Base-by-base conservation (phyloP, 192 early-diverging fungal species). In the Jimgerdemannia lactiflua region DNA sequence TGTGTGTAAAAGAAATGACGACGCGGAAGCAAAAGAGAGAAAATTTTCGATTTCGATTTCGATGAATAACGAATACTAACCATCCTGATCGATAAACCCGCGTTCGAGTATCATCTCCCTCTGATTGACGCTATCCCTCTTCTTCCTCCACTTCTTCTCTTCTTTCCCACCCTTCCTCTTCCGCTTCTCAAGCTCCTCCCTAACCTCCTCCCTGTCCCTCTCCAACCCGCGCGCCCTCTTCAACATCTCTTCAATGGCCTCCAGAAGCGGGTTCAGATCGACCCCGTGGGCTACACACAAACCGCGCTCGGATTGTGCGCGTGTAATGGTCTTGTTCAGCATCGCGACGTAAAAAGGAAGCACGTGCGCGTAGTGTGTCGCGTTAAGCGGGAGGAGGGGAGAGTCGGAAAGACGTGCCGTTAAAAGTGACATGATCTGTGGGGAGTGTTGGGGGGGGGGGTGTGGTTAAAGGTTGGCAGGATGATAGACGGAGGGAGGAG, bases 61-160 rank as follows among this genome's bases (percentile, higher is more conserved):
- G 29, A 29, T 59, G 49, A 59, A 59, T 14, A 59, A 59, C 49
- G 49, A 59, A 10, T 59, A 59, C 49, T 59, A 59, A 29, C 49
- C 49, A 59, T 87, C 80, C 14, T 79, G 79, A 39, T 88, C 85
- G 63, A 89, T 80, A 70, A 92, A 88, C 42, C 83, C 79, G 29
- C 85, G 80, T 75, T 92, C 90, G 19, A 90, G 82, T 20, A 76
- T 42, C 9, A 72, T 79, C 3, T 78, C 65, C 8, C 84, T 79
- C 49, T 86, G 81, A 71, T 92, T 91, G 18, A 86, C 75, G 2
- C 71, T 71, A 3, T 67, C 70, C 44, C 85, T 79, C 41, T 77
- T 77, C 59, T 80, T 76, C 44, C 77, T 68, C 19, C 84, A 87
- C 17, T 76, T 71, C 41, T 63, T 19, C n/a, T 69, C 67, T 59